Percentiles rank a stretch among this genome's conserved stretches.
Conservation (phyloP, 2,329 filamentous ascomycete species). For the Fusarium euwallaceae region DNA sequence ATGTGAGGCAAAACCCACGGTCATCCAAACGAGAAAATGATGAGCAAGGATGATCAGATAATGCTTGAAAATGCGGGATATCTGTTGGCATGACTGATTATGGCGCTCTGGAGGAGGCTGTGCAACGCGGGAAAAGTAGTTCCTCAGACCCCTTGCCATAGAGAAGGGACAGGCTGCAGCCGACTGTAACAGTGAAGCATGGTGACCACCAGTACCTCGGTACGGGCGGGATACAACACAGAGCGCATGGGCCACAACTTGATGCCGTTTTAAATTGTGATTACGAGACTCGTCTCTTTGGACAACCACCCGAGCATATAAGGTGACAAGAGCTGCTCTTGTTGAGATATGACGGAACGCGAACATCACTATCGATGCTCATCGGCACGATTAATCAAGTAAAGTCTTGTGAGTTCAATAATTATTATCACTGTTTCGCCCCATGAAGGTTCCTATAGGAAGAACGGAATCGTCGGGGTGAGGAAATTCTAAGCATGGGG, state of each 20-base stretch:
- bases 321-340: neutral
- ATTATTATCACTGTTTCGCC: no score
- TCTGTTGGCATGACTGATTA: neutral
- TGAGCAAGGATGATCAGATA: neutral
- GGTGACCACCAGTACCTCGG: neutral
- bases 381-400: neutral
- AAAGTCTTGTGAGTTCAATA: no score
- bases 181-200: neutral
- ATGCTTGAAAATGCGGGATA: neutral
- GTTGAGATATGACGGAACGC: neutral
- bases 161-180: neutral
- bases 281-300: neutral
- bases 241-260: neutral
- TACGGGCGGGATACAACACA: neutral
- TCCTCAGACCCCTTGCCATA: no score
- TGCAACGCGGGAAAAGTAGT: neutral
- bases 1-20: neutral
- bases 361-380: neutral
- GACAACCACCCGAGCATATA: neutral
- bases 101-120: neutral
- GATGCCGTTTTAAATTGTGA: neutral
- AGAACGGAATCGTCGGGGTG: neutral
- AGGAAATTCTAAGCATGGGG: neutral
- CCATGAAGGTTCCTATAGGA: no score
- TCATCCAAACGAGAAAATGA: neutral